Conservation (phyloP, 2,329 filamentous ascomycete species). For the Fusarium tanahbumbuense region DNA sequence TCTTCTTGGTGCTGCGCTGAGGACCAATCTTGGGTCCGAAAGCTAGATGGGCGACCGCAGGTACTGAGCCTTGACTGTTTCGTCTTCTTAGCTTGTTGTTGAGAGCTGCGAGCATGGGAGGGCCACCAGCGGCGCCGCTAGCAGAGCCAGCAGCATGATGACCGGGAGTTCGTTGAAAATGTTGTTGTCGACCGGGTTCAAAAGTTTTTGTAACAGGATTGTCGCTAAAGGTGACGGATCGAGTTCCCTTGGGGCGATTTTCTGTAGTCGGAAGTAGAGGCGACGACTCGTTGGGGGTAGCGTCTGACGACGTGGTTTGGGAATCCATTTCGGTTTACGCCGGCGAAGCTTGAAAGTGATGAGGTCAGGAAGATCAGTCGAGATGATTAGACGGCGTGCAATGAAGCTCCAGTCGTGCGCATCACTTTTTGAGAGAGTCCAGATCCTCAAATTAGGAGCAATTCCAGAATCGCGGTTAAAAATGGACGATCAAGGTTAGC, state of each 20-base stretch:
- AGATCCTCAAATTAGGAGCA: neutral
- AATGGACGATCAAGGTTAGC: conserved; percentile 26
- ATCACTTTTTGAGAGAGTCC: conserved; percentile 6
- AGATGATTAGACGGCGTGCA: conserved; percentile 14
- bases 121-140: conserved; percentile 54
- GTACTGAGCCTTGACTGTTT: conserved; percentile 77
- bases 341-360: conserved; percentile 21
- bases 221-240: conserved; percentile 82
- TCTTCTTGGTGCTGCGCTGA: conserved; percentile 93
- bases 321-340: conserved; percentile 43
- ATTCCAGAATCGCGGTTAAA: neutral
- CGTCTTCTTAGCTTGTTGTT: conserved; percentile 89
- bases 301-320: conserved; percentile 36
- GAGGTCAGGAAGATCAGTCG: conserved; percentile 8
- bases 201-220: conserved; percentile 73
- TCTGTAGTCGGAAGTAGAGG: conserved; percentile 52
- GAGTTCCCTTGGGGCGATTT: conserved; percentile 59
- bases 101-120: conserved; percentile 78
- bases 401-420: conserved; percentile 11
- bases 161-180: conserved; percentile 48
- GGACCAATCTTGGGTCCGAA: conserved; percentile 82
- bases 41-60: conserved; percentile 52
- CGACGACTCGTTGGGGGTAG: conserved; percentile 49
- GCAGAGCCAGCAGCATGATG: conserved; percentile 41
- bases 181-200: conserved; percentile 57